Percentiles rank a stretch among this genome's conserved stretches.
Evolutionary conservation across 1,284 basidiomycete species (phyloP).

Genomic region (Puccinia novopanici): DNA sequence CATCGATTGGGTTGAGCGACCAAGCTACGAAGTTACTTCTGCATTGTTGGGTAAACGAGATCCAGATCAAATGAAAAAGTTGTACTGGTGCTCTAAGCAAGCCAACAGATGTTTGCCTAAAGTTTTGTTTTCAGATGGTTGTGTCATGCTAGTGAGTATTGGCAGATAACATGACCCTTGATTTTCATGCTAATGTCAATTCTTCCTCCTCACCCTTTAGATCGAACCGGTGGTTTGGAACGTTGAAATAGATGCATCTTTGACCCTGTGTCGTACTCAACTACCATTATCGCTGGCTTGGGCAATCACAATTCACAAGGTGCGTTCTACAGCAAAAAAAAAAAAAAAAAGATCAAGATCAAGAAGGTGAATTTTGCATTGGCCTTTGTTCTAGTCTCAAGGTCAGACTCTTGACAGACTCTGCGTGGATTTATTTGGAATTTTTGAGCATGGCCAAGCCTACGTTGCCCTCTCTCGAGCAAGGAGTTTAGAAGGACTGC

Average conservation of each 20-base stretch:
- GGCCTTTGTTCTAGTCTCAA: constrained; percentile 23
- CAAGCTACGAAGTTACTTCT: constrained; percentile 8
- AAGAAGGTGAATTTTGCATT: background rate
- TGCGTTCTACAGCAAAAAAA: background rate
- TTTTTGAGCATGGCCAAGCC: constrained; percentile 46
- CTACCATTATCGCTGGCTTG: constrained; percentile 54
- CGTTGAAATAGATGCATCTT: constrained; percentile 53
- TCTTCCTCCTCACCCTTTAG: constrained; percentile 25
- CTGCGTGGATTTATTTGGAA: constrained; percentile 40
- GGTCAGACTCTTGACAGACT: constrained; percentile 47
- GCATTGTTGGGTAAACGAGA: background rate
- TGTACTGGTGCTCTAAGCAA: constrained; percentile 53
- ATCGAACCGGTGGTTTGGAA: constrained; percentile 54
- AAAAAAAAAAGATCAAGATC: no score
- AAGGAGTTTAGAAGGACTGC: constrained; percentile 34
- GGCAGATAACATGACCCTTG: no score
- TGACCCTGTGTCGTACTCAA: constrained; percentile 54
- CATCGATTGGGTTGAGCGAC: constrained; percentile 53
- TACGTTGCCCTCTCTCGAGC: constrained; percentile 47
- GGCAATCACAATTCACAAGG: constrained; percentile 50
- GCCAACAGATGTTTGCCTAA: constrained; percentile 50
- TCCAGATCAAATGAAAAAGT: background rate
- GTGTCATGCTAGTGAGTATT: constrained; percentile 28
- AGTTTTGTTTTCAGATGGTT: constrained; percentile 53
- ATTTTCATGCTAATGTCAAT: background rate